Evolutionary conservation across 208 protist genomes (phyloP).

Genomic region (Blastocrithidia nonstop): DNA sequence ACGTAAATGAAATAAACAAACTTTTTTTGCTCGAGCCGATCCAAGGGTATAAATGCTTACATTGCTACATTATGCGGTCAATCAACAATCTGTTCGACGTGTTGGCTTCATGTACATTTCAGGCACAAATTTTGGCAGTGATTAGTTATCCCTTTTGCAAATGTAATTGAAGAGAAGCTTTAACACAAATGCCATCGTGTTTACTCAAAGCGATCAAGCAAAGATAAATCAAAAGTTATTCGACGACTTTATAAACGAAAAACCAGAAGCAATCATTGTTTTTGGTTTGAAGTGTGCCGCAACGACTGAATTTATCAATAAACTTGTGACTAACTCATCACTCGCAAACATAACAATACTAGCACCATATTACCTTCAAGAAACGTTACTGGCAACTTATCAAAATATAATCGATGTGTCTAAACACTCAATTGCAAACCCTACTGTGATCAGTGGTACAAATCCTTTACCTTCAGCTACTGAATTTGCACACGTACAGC

Average conservation of each 20-base stretch:
- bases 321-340: slow-evolving; percentile 10
- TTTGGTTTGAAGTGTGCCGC: slow-evolving; percentile 9
- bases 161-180: slow-evolving; percentile 1
- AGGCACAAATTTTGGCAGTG: slow-evolving; percentile 12
- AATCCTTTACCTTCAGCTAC: slow-evolving; percentile 13
- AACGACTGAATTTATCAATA: slow-evolving; percentile 13
- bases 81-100: slow-evolving; percentile 5
- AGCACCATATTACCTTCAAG: slow-evolving; percentile 7
- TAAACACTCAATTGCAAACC: slow-evolving; percentile 5
- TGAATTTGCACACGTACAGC: slow-evolving; percentile 8
- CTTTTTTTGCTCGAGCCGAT: slow-evolving; percentile 26
- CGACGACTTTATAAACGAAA: slow-evolving; percentile 16
- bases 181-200: slow-evolving; percentile 7
- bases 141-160: slow-evolving; percentile 6
- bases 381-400: slow-evolving; percentile 8
- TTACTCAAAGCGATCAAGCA: slow-evolving; percentile 3
- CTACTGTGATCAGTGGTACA: slow-evolving; percentile 20
- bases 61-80: slow-evolving; percentile 12
- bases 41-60: slow-evolving; percentile 13
- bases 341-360: slow-evolving; percentile 15
- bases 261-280: slow-evolving; percentile 27
- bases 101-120: slow-evolving; percentile 46
- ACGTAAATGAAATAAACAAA: slow-evolving; percentile 15
- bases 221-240: slow-evolving; percentile 10
- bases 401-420: slow-evolving; percentile 1